A percentile compares a stretch with the other conserved stretches of the same genome.
phyloP scores from a whole-genome alignment of 78 protist species.

The Parvularia atlantis region DNA sequence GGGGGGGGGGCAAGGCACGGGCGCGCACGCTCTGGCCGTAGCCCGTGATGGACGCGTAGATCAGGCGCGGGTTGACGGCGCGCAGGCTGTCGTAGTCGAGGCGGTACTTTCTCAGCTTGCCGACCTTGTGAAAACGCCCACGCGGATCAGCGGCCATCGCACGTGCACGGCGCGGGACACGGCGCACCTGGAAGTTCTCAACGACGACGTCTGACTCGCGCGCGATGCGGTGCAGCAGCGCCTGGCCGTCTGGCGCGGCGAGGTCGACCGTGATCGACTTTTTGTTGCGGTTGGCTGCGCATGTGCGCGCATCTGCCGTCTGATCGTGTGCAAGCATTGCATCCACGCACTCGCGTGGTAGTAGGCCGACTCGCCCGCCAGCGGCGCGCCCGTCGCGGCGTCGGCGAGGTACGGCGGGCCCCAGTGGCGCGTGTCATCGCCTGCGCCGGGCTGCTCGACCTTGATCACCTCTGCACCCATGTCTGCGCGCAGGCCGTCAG shows the following conservation, averaged over 20 bases:
- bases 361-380: neutral
- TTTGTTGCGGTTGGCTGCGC: conserved; percentile 35
- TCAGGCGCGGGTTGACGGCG: conserved; percentile 16
- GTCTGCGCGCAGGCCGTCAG: too few species aligned
- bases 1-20: neutral
- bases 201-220: conserved; percentile 34
- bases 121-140: too few species aligned
- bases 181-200: conserved; percentile 43
- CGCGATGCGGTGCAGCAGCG: neutral
- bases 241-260: neutral
- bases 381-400: neutral
- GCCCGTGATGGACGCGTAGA: too few species aligned
- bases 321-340: too few species aligned
- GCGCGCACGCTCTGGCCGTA: too few species aligned
- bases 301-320: too few species aligned
- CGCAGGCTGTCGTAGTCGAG: conserved; percentile 23
- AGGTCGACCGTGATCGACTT: neutral
- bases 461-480: conserved; percentile 47
- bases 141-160: too few species aligned
- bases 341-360: too few species aligned
- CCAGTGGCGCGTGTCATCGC: conserved; percentile 51
- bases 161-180: too few species aligned
- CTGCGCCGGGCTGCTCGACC: conserved; percentile 26
- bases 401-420: conserved; percentile 36
- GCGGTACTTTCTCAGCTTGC: conserved; percentile 17